Evolutionary conservation across 768 basidiomycete species (phyloP).

Genomic region (Cantharellus cinnabarinus): DNA sequence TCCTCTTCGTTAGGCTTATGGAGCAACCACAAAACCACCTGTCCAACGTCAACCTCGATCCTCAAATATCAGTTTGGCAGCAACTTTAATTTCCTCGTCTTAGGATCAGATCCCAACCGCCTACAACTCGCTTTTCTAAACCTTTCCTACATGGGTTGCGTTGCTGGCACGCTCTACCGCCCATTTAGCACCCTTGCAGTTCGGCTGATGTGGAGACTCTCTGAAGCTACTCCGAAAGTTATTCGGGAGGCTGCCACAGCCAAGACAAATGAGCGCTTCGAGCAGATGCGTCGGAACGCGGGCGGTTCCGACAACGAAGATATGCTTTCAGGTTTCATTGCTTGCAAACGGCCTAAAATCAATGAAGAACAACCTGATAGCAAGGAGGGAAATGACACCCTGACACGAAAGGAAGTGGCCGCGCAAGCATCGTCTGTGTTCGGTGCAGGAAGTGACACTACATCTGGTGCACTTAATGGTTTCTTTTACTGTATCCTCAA

Average conservation of each 20-base stretch:
- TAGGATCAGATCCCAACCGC: too few species aligned
- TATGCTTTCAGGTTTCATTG: not conserved
- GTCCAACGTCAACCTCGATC: too few species aligned
- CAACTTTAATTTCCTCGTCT: too few species aligned
- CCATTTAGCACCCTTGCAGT: not conserved
- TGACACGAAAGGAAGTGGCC: not conserved
- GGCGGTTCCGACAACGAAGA: not conserved
- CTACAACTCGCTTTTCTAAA: not conserved
- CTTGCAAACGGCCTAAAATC: not conserved
- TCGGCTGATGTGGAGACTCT: not conserved
- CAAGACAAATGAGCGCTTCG: not conserved
- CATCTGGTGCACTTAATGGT: not conserved
- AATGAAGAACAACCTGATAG: not conserved
- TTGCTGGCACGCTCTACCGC: not conserved
- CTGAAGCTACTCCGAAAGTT: not conserved
- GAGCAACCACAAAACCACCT: too few species aligned
- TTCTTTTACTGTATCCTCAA: not conserved
- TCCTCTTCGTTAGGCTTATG: not conserved
- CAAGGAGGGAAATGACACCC: not conserved
- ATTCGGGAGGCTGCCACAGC: not conserved
- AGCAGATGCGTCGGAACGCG: not conserved
- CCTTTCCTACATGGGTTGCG: not conserved
- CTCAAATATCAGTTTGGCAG: too few species aligned
- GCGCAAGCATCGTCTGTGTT: not conserved
- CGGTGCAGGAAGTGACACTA: not conserved